Base-by-base conservation (phyloP, 192 early-diverging fungal genomes). In the Polychytrium aggregatum region DNA sequence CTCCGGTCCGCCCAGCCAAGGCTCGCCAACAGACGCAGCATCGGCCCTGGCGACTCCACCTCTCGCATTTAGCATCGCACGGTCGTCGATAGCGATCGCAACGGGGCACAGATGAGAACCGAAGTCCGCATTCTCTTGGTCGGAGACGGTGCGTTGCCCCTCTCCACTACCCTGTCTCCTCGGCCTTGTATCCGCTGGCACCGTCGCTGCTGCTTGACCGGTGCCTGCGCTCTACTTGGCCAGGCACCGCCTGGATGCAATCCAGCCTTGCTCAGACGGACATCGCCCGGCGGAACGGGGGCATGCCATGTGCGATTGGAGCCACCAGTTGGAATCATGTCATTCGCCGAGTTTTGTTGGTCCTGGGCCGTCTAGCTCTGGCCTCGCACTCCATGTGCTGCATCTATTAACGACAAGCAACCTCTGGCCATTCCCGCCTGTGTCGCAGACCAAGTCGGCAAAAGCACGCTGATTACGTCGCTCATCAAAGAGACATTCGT, bases 401-500 rank as follows among this genome's bases (percentile, higher is more conserved):
- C 31, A 33, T 8, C 31, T 27, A 31, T n/a, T 25, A 28, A 17
- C 14, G 34, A 41, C 26, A 37, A 37, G 16, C 7, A 16, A 25
- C 2, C 21, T 4, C 25, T 0, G 25, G 28, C n/a, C 11, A 31
- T 31, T 1, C 2, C 17, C 43, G 4, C 27, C 4, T 2, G 17
- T 16, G 8, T 31, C 24, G 41, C 34, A 65, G 85, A 88, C 60
- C 81, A 82, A 36, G 91, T 92, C 45, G 96, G 96, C 44, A 99
- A 99, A 59, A 92, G 88, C 62, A 92, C 96, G 22, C 64, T 99
- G 50, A 88, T 99, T 48, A 94, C 90, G 25, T 85, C 92, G 13
- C 82, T 99, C 35, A 97, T 97, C 55, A 97, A 93, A 57, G 96
- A 99, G 57, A 77, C 83, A 4, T 98, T 89, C 76, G 81, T 98